These are phyloP conservation scores for Sarocladium oryzae DNA, from an alignment of 2,329 filamentous ascomycete genomes.

Conservation along the genomic window DNA sequence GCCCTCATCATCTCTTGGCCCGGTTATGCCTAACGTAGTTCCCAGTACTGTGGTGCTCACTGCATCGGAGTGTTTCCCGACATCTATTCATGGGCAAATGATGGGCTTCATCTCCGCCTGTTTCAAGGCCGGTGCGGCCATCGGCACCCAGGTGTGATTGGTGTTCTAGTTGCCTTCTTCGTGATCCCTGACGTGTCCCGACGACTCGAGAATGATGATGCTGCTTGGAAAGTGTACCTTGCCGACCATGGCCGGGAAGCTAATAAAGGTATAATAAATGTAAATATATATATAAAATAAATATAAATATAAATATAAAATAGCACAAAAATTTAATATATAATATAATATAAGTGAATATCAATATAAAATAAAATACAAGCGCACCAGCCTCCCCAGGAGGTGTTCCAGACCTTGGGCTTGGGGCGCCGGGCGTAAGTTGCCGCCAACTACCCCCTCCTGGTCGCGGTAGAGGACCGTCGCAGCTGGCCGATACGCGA, in stretches of 20 bases:
- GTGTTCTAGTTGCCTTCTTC: constrained; percentile 36
- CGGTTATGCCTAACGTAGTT: neutral
- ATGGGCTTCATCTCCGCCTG: constrained; percentile 40
- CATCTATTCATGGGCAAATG: constrained; percentile 41
- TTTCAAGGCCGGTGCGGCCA: constrained; percentile 42
- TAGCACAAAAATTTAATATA: too few relatives aligned
- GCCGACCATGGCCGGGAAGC: constrained; percentile 22
- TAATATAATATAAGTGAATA: too few relatives aligned
- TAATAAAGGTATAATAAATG: constrained; percentile 22
- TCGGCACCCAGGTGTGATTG: constrained; percentile 42
- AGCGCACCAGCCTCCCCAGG: too few relatives aligned
- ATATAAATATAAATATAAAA: too few relatives aligned
- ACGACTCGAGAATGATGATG: constrained; percentile 21
- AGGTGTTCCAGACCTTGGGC: too few relatives aligned
- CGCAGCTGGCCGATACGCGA: too few relatives aligned
- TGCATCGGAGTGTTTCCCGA: constrained; percentile 42
- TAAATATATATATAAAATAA: too few relatives aligned
- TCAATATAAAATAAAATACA: too few relatives aligned
- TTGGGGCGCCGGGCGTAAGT: too few relatives aligned
- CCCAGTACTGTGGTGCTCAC: constrained; percentile 30
- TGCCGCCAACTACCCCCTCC: too few relatives aligned
- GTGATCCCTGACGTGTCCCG: constrained; percentile 33
- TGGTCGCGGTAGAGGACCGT: too few relatives aligned
- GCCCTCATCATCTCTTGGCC: neutral
- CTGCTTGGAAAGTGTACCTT: constrained; percentile 23